Conservation (phyloP, 495 filamentous ascomycete genomes). For the Aspergillus olivimuriae region DNA sequence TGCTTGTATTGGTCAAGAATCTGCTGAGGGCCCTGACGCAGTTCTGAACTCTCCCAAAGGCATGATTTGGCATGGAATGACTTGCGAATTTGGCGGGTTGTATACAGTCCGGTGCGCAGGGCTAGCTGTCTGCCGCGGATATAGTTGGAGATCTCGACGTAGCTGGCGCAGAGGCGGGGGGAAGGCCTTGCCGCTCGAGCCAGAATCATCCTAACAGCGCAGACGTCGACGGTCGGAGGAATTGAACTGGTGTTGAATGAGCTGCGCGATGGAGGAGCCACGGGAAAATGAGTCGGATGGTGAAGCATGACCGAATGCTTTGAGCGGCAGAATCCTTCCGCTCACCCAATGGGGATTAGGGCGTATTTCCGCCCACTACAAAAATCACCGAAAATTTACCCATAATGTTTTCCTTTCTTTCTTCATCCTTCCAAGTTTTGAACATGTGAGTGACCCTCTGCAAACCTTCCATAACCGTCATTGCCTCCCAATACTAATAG, state of each 20-base stretch:
- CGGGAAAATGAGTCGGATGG: constrained; percentile 4
- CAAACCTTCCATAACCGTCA: no score
- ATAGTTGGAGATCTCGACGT: constrained; percentile 36
- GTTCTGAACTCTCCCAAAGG: constrained; percentile 18
- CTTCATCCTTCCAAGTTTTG: constrained; percentile 98
- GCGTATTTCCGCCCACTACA: constrained; percentile 8
- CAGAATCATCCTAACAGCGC: constrained; percentile 15
- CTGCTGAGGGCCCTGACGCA: constrained; percentile 12
- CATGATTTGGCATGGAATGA: constrained; percentile 20
- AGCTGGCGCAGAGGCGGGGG: constrained; percentile 27
- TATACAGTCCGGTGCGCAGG: constrained; percentile 8
- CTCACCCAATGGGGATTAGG: constrained; percentile 25
- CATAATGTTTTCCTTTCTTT: constrained; percentile 46
- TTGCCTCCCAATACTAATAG: neutral
- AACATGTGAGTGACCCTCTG: constrained; percentile 88
- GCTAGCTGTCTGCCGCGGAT: constrained; percentile 19
- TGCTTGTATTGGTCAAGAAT: constrained; percentile 43
- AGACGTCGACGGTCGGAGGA: neutral
- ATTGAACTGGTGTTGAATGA: no score
- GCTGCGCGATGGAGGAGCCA: constrained; percentile 10
- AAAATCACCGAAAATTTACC: constrained; percentile 17
- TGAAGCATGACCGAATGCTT: constrained; percentile 1
- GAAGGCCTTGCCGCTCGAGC: constrained; percentile 15
- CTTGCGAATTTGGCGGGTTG: constrained; percentile 10
- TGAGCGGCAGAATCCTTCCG: constrained; percentile 19